Evolutionary conservation across 805 yeast genomes (phyloP).

Genomic region (Yarrowia sp.): DNA sequence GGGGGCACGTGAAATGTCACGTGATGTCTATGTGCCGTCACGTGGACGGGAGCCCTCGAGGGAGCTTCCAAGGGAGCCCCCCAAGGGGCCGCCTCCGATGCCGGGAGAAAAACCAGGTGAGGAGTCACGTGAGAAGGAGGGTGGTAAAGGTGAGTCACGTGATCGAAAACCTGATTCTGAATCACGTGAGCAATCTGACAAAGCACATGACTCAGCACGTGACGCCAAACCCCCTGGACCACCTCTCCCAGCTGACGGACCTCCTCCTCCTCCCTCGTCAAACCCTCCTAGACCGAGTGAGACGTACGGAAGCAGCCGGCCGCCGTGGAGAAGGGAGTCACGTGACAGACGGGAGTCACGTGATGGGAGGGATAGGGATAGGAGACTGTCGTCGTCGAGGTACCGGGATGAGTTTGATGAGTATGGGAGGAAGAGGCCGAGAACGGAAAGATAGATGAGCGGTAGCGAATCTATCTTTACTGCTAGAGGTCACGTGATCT

Average conservation of each 20-base stretch:
- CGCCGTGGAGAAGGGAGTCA: conserved; percentile 7
- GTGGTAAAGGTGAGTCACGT: neutral
- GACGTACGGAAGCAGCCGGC: conserved; percentile 25
- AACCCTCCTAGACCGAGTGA: conserved; percentile 25
- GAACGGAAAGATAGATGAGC: conserved; percentile 1
- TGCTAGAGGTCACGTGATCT: no score
- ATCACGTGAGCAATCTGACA: no score
- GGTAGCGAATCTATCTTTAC: no score
- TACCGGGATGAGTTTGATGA: conserved; percentile 13
- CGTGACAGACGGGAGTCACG: neutral
- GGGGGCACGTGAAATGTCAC: neutral
- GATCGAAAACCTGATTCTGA: neutral
- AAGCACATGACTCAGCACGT: no score
- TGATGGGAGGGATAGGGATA: conserved; percentile 1
- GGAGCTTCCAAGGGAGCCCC: neutral
- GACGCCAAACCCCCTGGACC: neutral
- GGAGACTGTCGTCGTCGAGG: conserved; percentile 12
- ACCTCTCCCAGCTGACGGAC: conserved; percentile 30
- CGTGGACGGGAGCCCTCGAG: neutral
- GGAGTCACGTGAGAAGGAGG: neutral
- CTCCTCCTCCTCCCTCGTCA: conserved; percentile 33
- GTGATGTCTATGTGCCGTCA: conserved; percentile 8
- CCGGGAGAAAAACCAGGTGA: neutral
- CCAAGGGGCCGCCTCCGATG: conserved; percentile 11
- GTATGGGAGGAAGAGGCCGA: conserved; percentile 10